Evolutionary conservation across 2,329 filamentous ascomycete genomes (phyloP).

Genomic region (Diatrype stigma): DNA sequence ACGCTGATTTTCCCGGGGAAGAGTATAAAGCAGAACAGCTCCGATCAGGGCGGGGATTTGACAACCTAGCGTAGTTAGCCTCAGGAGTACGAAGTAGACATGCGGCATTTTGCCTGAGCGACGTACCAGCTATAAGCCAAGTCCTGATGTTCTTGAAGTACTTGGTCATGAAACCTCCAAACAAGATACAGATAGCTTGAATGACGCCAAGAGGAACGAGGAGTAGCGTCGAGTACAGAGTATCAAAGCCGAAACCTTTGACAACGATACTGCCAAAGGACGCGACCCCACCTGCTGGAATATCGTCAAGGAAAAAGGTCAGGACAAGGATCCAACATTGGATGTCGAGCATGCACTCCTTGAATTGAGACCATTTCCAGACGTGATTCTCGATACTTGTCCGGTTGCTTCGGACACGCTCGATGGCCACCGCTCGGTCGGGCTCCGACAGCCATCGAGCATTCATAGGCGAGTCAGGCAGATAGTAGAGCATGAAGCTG

Average conservation of each 20-base stretch:
- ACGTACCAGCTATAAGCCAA: conserved; percentile 12
- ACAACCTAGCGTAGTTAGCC: conserved; percentile 9
- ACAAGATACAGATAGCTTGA: conserved; percentile 24
- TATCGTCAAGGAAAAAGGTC: conserved; percentile 37
- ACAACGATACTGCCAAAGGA: conserved; percentile 24
- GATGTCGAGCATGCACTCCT: conserved; percentile 45
- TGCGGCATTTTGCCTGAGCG: background rate
- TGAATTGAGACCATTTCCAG: conserved; percentile 41
- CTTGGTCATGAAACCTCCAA: conserved; percentile 19
- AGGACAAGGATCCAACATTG: conserved; percentile 58
- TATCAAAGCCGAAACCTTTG: conserved; percentile 27
- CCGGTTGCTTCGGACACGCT: conserved; percentile 45
- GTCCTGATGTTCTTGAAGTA: conserved; percentile 18
- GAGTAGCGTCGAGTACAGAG: conserved; percentile 21
- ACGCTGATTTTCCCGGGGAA: conserved; percentile 13
- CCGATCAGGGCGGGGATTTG: conserved; percentile 16
- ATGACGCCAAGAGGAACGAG: conserved; percentile 23
- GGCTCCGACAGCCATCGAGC: conserved; percentile 56
- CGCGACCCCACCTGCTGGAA: conserved; percentile 7
- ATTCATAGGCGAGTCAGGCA: conserved; percentile 59
- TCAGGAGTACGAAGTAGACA: background rate
- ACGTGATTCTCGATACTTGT: conserved; percentile 50
- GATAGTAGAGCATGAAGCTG: conserved; percentile 48
- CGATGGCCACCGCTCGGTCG: conserved; percentile 51
- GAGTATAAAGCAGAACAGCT: conserved; percentile 14